Evolutionary conservation across 1,284 basidiomycete genomes (phyloP).

Genomic region (Pterula multifida): DNA sequence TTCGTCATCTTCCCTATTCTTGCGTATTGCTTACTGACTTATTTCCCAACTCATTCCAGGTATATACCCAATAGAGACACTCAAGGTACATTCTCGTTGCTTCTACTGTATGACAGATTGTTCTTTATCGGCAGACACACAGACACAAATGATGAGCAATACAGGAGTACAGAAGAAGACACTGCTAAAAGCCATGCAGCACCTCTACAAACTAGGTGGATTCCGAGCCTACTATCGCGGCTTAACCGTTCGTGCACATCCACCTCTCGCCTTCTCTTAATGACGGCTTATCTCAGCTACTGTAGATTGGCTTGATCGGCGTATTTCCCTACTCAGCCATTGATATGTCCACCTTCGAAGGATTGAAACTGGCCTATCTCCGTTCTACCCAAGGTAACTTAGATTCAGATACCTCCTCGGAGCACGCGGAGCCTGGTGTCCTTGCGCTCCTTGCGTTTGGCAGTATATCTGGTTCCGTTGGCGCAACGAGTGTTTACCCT

Average conservation of each 20-base stretch:
- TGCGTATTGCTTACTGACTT: conserved; percentile 10
- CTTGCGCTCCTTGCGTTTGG: conserved; percentile 79
- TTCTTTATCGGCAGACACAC: conserved; percentile 5
- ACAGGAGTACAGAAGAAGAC: conserved; percentile 50
- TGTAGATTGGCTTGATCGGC: conserved; percentile 76
- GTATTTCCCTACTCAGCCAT: conserved; percentile 90
- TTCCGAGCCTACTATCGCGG: conserved; percentile 86
- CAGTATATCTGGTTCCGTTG: conserved; percentile 81
- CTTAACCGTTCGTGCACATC: conserved; percentile 51
- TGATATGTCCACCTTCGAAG: conserved; percentile 93
- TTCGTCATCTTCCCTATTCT: conserved; percentile 23
- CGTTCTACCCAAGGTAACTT: conserved; percentile 53
- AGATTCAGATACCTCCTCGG: conserved; percentile 21
- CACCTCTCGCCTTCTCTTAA: conserved; percentile 8
- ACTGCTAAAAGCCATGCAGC: conserved; percentile 46
- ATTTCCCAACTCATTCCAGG: conserved; percentile 29
- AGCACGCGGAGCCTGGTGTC: conserved; percentile 55
- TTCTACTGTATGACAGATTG: conserved; percentile 4
- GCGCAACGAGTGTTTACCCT: conserved; percentile 87
- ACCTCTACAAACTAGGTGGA: conserved; percentile 75
- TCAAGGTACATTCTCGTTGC: conserved; percentile 43
- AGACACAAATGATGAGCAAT: conserved; percentile 93
- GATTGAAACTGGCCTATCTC: conserved; percentile 75
- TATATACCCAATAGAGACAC: conserved; percentile 82
- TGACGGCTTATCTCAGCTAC: conserved; percentile 9